Evolutionary conservation across 371 early-diverging fungal species (phyloP), one percentile per base, ranked within the genome.

Genomic region (Amoeboradix gromovi): DNA sequence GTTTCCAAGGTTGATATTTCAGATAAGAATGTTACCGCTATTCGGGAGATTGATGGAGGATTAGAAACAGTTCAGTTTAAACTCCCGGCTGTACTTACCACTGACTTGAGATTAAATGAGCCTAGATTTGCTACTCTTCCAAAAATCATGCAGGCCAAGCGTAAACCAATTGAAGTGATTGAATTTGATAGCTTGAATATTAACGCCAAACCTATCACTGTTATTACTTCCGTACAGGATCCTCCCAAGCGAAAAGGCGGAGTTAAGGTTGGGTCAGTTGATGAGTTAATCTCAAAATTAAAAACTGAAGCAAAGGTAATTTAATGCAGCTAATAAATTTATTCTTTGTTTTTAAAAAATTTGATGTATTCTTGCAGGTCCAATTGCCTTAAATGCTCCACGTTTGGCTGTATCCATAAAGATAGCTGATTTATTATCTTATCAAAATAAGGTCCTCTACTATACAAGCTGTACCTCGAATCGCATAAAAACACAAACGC

Each of bases 141-240:
- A 66, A 80, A 80, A 81, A 93, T 93, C 75, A 93, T 93, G 94
- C 95, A 97, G 84, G 98, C 97, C 68, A 97, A 94, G 81, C 94
- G 93, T 87, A 97, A 97, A 86, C 90, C 91, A 31, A 77, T 97
- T 74, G 77, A 79, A 69, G 89, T 85, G 77, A 66, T 87, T 31
- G 82, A 86, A 1, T 88, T 89, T 22, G 81, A 79, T 29, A 89
- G 90, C 31, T 80, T 94, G 31, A 86, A 83, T 69, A 84, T 95
- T 30, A 93, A 94, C 73, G 79, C 92, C 70, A 81, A 81, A 68
- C 85, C 88, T 70, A 84, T 87, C 31, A 75, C 95, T 69, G 79
- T 89, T 78, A 87, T 85, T 30, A 72, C 94, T 74, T 86, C 87
- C 78, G 88, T 95, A 31, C 80, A 81, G 5, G 98, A 97, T 77